Base-by-base conservation (phyloP, 176 grass and related monocot genomes). In the Phyllostachys edulis region DNA sequence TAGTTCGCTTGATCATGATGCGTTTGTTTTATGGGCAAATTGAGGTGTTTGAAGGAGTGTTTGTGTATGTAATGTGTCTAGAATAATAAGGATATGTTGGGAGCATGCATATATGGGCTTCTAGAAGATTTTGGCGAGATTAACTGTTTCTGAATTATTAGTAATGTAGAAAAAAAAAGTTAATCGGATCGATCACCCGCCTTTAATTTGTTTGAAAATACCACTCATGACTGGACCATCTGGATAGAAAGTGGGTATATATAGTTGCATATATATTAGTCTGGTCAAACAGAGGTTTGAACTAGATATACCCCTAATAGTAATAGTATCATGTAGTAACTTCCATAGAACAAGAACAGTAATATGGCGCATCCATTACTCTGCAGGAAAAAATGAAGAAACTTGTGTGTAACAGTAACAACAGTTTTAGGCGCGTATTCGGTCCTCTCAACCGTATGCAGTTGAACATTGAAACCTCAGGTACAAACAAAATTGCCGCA, bases 61-160 rank as follows among this genome's bases (percentile, higher is more conserved):
- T n/a, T 78, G 55, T 82, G 83, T 49, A 73, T 41, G 76, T 57
- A 59, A 64, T 27, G 49, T 32, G 64, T 5, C 18, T 21, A 81
- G 51, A 85, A 76, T 60, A 85, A 81, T 27, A 38, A 59, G 69
- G 67, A 73, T 64, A 57, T 63, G 55, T 78, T 36, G 55, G 50
- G 21, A 63, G 71, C 44, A 81, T 81, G 82, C 56, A 26, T 44
- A 11, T 44, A 44, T 52, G 72, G 27, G 57, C 41, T 86, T 90
- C 66, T 78, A 90, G 84, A 86, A 86, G 73, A 46, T 6, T 18
- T 50, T 32, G 23, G 36, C 32, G 21, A 4, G 42, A 34, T 36
- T 63, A 46, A 6, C 12, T 42, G 8, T 46, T 46, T 27, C n/a
- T 27, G 8, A 46, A 68, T 26, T 40, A 1, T 26, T 40, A 1